phyloP scores from a whole-genome alignment of 139 green algal species.

The Chlamydomonas sphaeroides region DNA sequence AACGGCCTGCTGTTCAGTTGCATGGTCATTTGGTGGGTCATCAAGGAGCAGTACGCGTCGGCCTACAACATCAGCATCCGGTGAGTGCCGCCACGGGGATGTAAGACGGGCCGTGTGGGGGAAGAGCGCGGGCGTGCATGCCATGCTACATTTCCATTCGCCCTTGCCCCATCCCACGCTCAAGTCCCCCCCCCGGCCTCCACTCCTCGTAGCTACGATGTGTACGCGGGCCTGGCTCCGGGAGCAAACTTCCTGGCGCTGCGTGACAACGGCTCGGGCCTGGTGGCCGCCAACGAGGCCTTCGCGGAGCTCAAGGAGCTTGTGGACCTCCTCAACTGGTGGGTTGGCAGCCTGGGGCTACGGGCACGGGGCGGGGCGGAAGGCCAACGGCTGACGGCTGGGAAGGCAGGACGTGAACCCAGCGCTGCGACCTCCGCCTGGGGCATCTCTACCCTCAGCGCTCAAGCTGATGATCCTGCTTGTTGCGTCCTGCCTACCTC shows the following conservation, averaged over 20 bases:
- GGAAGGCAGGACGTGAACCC: too few species aligned
- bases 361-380: too few species aligned
- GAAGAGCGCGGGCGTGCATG: too few species aligned
- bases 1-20: slow-evolving; percentile 73
- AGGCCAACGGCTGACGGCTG: too few species aligned
- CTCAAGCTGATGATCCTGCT: neutral
- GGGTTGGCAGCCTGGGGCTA: too few species aligned
- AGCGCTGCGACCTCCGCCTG: too few species aligned
- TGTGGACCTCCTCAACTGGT: slow-evolving; percentile 72
- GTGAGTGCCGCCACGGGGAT: too few species aligned
- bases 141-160: too few species aligned
- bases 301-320: slow-evolving; percentile 63
- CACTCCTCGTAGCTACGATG: slow-evolving; percentile 69
- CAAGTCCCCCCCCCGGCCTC: too few species aligned
- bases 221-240: slow-evolving; percentile 69
- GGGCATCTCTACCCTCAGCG: too few species aligned
- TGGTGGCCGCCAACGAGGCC: slow-evolving; percentile 45
- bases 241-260: slow-evolving; percentile 77
- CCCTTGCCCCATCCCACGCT: too few species aligned
- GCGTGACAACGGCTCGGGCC: slow-evolving; percentile 40
- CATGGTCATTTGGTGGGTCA: slow-evolving; percentile 77
- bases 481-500: neutral
- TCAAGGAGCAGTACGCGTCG: slow-evolving; percentile 49
- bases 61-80: slow-evolving; percentile 71
- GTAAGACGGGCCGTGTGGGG: too few species aligned